phyloP scores from a whole-genome alignment of 2,329 filamentous ascomycete genomes.

The Fusarium armeniacum region DNA sequence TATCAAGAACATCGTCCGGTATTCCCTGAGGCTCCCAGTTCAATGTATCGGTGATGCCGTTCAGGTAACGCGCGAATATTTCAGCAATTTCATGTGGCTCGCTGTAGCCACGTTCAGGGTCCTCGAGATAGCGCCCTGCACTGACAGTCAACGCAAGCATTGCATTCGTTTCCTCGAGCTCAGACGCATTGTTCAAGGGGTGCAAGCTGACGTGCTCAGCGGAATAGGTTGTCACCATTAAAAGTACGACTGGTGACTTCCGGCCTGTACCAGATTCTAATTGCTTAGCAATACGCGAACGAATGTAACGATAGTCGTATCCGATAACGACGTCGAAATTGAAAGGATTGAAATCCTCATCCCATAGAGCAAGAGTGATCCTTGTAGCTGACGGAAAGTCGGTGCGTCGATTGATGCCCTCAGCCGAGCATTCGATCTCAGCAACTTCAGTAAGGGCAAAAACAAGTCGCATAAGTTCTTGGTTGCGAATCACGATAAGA shows the following conservation, averaged over 20 bases:
- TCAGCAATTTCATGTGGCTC: slow-evolving; percentile 64
- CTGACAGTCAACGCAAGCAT: slow-evolving; percentile 57
- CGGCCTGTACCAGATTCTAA: slow-evolving; percentile 33
- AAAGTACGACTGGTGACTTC: slow-evolving; percentile 61
- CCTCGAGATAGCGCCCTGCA: slow-evolving; percentile 57
- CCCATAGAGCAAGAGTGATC: slow-evolving; percentile 61
- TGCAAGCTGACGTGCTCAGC: slow-evolving; percentile 69
- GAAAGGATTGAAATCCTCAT: slow-evolving; percentile 56
- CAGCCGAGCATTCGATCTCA: slow-evolving; percentile 54
- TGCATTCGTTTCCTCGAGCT: slow-evolving; percentile 63
- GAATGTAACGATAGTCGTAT: slow-evolving; percentile 65
- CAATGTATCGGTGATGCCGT: slow-evolving; percentile 55
- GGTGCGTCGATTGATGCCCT: slow-evolving; percentile 50
- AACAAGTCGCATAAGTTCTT: slow-evolving; percentile 66
- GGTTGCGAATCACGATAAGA: slow-evolving; percentile 67
- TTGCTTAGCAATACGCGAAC: slow-evolving; percentile 52
- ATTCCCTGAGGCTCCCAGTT: slow-evolving; percentile 64
- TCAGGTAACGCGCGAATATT: slow-evolving; percentile 63
- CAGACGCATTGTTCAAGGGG: slow-evolving; percentile 54
- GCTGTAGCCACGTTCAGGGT: slow-evolving; percentile 57
- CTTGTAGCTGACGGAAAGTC: slow-evolving; percentile 55
- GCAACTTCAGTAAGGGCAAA: slow-evolving; percentile 62
- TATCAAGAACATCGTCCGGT: slow-evolving; percentile 64
- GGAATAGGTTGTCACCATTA: slow-evolving; percentile 65
- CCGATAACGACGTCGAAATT: slow-evolving; percentile 66